A percentile compares a stretch with the other conserved stretches of the same genome.
phyloP scores from a whole-genome alignment of 2,329 filamentous ascomycete species.

The Pyricularia sp. region DNA sequence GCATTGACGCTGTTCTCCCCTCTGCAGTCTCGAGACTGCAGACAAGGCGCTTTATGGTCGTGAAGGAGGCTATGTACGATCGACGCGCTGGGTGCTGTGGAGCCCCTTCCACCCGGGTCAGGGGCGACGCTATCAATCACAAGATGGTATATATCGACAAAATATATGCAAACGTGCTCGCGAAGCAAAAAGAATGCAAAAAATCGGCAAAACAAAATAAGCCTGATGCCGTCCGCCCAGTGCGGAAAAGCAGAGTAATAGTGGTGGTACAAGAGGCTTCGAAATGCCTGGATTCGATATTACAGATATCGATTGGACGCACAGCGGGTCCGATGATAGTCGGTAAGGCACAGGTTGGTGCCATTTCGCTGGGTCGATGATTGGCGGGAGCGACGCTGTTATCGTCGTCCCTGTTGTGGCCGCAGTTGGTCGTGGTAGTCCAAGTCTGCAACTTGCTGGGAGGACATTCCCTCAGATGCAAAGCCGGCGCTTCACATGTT shows the following conservation, averaged over 20 bases:
- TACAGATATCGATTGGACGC: background rate
- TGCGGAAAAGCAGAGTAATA: background rate
- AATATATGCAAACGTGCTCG: background rate
- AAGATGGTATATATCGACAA: background rate
- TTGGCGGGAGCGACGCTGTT: background rate
- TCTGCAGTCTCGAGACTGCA: background rate
- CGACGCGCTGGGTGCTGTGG: background rate
- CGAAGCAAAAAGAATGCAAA: background rate
- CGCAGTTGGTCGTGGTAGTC: background rate
- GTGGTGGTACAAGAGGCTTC: constrained; percentile 3
- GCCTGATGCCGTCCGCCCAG: background rate
- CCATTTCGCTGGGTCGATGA: background rate
- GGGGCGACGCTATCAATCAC: background rate
- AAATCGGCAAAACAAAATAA: background rate
- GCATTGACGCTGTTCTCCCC: background rate
- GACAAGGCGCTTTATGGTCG: background rate
- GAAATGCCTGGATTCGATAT: background rate
- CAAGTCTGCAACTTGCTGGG: background rate
- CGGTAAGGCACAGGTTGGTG: background rate
- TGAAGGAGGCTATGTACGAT: background rate
- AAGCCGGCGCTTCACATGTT: constrained; percentile 31
- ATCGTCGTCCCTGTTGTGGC: background rate
- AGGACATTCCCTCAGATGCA: background rate
- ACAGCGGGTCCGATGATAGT: background rate
- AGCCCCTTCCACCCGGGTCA: background rate